Conservation (phyloP, 1,284 basidiomycete genomes). For the Caloboletus firmus region DNA sequence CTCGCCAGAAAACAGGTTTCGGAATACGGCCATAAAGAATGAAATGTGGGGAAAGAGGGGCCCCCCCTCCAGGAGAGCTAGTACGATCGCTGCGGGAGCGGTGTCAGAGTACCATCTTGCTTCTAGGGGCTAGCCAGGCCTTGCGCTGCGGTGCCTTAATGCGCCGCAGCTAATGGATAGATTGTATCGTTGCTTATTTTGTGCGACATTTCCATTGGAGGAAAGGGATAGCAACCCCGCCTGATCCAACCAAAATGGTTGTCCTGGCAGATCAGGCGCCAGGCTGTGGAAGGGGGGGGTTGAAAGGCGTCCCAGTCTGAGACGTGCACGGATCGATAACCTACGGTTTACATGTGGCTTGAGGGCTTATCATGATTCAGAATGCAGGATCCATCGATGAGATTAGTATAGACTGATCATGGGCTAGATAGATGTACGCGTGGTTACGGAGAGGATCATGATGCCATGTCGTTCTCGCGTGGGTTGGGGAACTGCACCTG, state of each 20-base stretch:
- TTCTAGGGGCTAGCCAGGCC: too few relatives aligned
- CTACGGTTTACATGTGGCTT: slow-evolving; percentile 3
- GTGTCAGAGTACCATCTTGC: too few relatives aligned
- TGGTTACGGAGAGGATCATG: slow-evolving; percentile 8
- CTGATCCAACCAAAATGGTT: slow-evolving; percentile 8
- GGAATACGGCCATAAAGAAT: too few relatives aligned
- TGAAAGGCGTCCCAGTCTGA: too few relatives aligned
- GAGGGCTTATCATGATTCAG: neutral
- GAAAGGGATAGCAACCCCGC: slow-evolving; percentile 2
- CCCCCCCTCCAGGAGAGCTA: neutral
- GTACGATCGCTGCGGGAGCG: too few relatives aligned
- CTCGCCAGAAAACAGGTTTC: neutral
- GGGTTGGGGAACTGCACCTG: neutral
- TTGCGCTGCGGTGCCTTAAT: slow-evolving; percentile 9
- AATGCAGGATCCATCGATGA: slow-evolving; percentile 20
- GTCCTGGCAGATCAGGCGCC: slow-evolving; percentile 4
- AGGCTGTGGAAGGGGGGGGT: slow-evolving; percentile 11
- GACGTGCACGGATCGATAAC: slow-evolving; percentile 14
- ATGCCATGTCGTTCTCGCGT: slow-evolving; percentile 14
- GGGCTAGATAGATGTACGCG: slow-evolving; percentile 7
- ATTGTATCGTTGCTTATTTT: neutral
- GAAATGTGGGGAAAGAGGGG: neutral
- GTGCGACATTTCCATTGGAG: neutral
- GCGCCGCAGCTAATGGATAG: neutral
- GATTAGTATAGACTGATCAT: slow-evolving; percentile 7